phyloP scores from a whole-genome alignment of 352 stramenopile species.

The Saprolegnia diclina region DNA sequence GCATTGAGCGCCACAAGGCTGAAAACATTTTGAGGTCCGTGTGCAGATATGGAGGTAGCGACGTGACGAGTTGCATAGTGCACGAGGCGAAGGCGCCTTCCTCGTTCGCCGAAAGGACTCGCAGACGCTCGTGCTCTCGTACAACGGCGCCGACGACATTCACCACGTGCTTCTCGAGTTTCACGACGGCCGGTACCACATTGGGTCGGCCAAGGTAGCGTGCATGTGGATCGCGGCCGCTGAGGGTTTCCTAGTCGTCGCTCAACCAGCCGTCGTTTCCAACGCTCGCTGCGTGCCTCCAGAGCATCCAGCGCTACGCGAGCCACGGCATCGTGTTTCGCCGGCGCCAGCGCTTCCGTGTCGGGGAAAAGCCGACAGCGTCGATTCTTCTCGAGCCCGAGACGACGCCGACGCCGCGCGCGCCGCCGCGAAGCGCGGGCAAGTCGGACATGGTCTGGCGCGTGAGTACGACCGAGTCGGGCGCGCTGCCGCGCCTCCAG shows the following conservation, averaged over 20 bases:
- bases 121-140: conserved; percentile 77
- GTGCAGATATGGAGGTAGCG: background rate
- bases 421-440: background rate
- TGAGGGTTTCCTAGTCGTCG: no score
- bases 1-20: conserved; percentile 55
- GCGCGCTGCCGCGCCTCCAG: conserved; percentile 34
- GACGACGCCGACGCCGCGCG: background rate
- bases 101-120: conserved; percentile 75
- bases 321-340: conserved; percentile 68
- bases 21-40: conserved; percentile 63
- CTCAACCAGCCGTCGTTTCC: conserved; percentile 53
- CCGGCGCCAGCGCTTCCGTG: conserved; percentile 56
- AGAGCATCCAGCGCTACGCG: conserved; percentile 73
- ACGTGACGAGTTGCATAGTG: conserved; percentile 23
- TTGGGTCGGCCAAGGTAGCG: conserved; percentile 67
- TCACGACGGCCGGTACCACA: conserved; percentile 58
- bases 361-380: conserved; percentile 45
- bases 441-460: background rate
- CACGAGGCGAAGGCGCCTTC: conserved; percentile 65
- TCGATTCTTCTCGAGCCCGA: background rate
- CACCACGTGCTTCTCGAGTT: conserved; percentile 81
- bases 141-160: conserved; percentile 61
- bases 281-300: conserved; percentile 66
- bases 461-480: background rate
- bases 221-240: conserved; percentile 4